Evolutionary conservation across 2,329 filamentous ascomycete genomes (phyloP), one percentile per base, ranked within the genome.

Genomic region (Pestalotiopsis fici): DNA sequence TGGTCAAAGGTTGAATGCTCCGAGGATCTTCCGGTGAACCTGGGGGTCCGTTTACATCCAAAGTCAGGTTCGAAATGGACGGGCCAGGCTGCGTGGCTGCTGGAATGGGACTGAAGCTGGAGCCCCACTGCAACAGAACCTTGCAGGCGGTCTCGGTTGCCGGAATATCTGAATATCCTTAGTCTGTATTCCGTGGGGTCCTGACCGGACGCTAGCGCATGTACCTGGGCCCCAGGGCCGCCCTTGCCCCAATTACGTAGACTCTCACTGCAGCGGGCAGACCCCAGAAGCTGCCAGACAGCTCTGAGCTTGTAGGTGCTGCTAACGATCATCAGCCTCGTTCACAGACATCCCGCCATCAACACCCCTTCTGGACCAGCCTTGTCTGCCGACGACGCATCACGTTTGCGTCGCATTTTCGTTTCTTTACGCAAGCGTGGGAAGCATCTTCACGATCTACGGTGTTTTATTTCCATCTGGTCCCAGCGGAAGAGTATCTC

Each of bases 281-380:
- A 23, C 15, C 12, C n/a, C 9, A 35, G 28, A 31, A 31, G 39
- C 13, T 25, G 37, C 59, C 59, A 47, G 21, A 43, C 59, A 62
- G 59, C 59, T 47, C 59, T 12, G 23, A 23, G 21, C 60, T 50
- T 50, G 43, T 50, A 18, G n/a, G 2, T 55, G 43, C 39, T 55
- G 23, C 13, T 28, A n/a, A 25, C 43, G 37, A 43, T 47, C 61
- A 64, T 64, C 61, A 64, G 61, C 61, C 61, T 56, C 21, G 27
- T 55, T 55, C 47, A 56, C 13, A 13, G 11, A 35, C 31, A 64
- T 64, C 61, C 23, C 35, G 59, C 35, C 59, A 18, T 43, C 43
- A 11, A 50, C 43, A 50, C 5, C n/a, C 18, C n/a, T 50, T 21
- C n/a, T 28, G 47, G 25, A 15, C 61, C 61, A 64, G 61, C 47